phyloP scores from a whole-genome alignment of 768 basidiomycete species.

The Boletales sp. region DNA sequence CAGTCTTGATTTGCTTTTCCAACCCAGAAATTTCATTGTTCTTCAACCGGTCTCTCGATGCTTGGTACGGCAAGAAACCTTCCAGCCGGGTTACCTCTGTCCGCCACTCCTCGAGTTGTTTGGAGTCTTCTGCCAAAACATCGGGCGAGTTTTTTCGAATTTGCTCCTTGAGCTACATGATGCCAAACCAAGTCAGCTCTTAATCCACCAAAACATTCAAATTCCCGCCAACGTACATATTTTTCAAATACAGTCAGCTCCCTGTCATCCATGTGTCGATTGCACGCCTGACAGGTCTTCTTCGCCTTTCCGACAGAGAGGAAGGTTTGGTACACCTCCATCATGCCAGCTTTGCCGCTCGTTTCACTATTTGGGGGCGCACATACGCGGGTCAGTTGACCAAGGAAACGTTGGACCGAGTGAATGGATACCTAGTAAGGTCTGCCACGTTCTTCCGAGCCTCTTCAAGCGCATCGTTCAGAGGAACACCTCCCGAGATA shows the following conservation, averaged over 20 bases:
- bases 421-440: slow-evolving; percentile 14
- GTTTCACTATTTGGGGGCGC: slow-evolving; percentile 11
- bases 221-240: slow-evolving; percentile 44
- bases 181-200: neutral
- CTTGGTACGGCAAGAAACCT: slow-evolving; percentile 53
- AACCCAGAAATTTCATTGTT: slow-evolving; percentile 61
- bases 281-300: slow-evolving; percentile 74
- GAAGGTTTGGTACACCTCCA: slow-evolving; percentile 49
- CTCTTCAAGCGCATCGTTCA: slow-evolving; percentile 49
- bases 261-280: slow-evolving; percentile 55
- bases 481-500: slow-evolving; percentile 34
- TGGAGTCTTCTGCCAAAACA: slow-evolving; percentile 35
- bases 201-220: neutral
- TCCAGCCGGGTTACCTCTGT: slow-evolving; percentile 54
- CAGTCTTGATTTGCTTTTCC: slow-evolving; percentile 55
- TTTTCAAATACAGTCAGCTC: slow-evolving; percentile 64
- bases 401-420: neutral
- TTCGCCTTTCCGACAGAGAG: slow-evolving; percentile 57
- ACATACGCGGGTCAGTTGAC: neutral
- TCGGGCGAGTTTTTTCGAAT: slow-evolving; percentile 55
- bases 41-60: slow-evolving; percentile 51
- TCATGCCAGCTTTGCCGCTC: slow-evolving; percentile 32
- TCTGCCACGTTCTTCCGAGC: slow-evolving; percentile 18
- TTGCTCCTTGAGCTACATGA: slow-evolving; percentile 54
- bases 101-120: slow-evolving; percentile 54